phyloP scores from a whole-genome alignment of 805 yeast species.

The Aciculoconidium aculeatum region DNA sequence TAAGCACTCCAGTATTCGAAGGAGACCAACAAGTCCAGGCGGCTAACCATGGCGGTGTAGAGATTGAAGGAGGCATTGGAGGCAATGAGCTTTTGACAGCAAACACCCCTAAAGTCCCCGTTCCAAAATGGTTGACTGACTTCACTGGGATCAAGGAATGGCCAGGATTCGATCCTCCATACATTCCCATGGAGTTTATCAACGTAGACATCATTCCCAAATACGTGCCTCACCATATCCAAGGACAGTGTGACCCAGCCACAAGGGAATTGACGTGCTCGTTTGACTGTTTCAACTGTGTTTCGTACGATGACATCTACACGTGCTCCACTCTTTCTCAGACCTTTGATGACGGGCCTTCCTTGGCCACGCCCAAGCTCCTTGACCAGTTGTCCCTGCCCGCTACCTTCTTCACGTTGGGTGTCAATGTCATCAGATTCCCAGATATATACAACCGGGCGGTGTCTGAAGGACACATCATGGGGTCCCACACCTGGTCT shows the following conservation, averaged over 20 bases:
- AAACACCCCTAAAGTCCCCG: conserved; percentile 28
- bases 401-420: conserved; percentile 81
- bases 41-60: no score
- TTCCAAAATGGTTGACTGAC: conserved; percentile 75
- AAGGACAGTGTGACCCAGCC: conserved; percentile 52
- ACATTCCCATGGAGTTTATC: conserved; percentile 71
- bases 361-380: conserved; percentile 59
- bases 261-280: conserved; percentile 47
- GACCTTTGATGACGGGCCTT: conserved; percentile 95
- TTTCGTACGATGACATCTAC: conserved; percentile 66
- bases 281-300: conserved; percentile 81
- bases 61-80: not conserved
- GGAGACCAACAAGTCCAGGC: no score
- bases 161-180: conserved; percentile 90
- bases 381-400: conserved; percentile 46
- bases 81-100: not conserved
- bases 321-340: conserved; percentile 75
- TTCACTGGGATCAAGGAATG: conserved; percentile 70
- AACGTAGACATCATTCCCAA: conserved; percentile 48
- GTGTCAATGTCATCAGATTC: conserved; percentile 67
- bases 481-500: conserved; percentile 91
- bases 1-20: no score
- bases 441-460: conserved; percentile 67
- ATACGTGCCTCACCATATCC: conserved; percentile 39
- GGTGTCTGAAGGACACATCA: conserved; percentile 60